Percentiles rank a stretch among this genome's conserved stretches.
These are phyloP conservation scores for Hanseniaspora lindneri DNA, from an alignment of 805 yeast species.

Conservation along the genomic window DNA sequence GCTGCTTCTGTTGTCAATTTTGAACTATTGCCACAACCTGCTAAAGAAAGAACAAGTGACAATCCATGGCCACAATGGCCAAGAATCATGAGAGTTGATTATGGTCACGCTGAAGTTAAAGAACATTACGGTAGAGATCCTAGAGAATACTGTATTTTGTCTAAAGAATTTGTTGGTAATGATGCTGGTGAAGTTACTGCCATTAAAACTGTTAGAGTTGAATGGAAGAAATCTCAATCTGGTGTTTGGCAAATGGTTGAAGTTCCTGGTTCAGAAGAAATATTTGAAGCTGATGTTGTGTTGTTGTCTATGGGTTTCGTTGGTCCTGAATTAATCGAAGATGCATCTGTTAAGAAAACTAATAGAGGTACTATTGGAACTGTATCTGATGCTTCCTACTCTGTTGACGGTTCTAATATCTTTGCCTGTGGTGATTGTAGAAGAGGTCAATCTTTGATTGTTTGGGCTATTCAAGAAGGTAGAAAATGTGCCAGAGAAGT, in stretches of 20 bases:
- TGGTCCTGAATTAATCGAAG: constrained; percentile 83
- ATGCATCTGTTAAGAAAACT: constrained; percentile 49
- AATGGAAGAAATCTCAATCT: constrained; percentile 88
- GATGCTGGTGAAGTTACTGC: constrained; percentile 92
- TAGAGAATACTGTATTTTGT: constrained; percentile 87
- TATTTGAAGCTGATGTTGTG: constrained; percentile 89
- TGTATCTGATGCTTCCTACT: constrained; percentile 46
- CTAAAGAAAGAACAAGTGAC: constrained; percentile 73
- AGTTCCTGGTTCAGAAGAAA: constrained; percentile 86
- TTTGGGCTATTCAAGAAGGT: constrained; percentile 99
- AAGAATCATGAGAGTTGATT: constrained; percentile 90
- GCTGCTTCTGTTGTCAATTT: constrained; percentile 89
- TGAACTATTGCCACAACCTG: constrained; percentile 88
- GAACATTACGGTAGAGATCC: constrained; percentile 96
- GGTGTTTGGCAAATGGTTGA: constrained; percentile 99
- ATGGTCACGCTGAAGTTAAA: constrained; percentile 91
- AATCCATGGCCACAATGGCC: constrained; percentile 99
- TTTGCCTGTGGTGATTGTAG: constrained; percentile 98
- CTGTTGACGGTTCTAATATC: constrained; percentile 52
- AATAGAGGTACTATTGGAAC: constrained; percentile 74
- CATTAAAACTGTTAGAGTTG: constrained; percentile 91
- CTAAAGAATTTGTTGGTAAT: constrained; percentile 91
- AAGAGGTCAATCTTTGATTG: constrained; percentile 95
- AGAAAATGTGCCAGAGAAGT: constrained; percentile 96
- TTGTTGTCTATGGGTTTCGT: constrained; percentile 93